Evolutionary conservation across 805 yeast genomes (phyloP).

Genomic region (Wickerhamomyces xylosicus): DNA sequence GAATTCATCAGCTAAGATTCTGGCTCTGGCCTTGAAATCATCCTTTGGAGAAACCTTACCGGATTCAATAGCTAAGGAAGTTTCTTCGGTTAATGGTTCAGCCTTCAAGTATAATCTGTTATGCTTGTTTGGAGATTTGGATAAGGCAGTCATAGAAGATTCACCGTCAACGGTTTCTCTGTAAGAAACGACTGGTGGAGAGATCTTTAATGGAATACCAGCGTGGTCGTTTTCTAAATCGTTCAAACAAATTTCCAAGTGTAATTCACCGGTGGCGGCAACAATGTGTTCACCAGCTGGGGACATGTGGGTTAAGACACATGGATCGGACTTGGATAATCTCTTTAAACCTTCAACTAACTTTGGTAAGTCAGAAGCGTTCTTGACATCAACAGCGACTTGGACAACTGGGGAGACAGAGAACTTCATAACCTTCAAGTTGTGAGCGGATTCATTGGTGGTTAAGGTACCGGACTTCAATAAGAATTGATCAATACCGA

Average conservation of each 20-base stretch:
- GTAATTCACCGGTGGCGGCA: slow-evolving; percentile 99
- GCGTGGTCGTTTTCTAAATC: slow-evolving; percentile 99
- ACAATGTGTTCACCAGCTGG: slow-evolving; percentile 99
- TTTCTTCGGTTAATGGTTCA: slow-evolving; percentile 92
- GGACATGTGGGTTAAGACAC: slow-evolving; percentile 81
- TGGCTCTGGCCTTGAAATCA: slow-evolving; percentile 98
- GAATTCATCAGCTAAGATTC: slow-evolving; percentile 96
- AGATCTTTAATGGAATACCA: slow-evolving; percentile 95
- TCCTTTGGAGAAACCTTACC: slow-evolving; percentile 93
- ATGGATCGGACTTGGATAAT: slow-evolving; percentile 98
- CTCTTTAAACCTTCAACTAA: slow-evolving; percentile 99
- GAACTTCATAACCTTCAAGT: slow-evolving; percentile 99
- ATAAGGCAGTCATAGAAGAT: slow-evolving; percentile 92
- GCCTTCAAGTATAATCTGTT: slow-evolving; percentile 99
- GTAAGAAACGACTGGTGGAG: slow-evolving; percentile 97
- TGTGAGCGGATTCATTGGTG: slow-evolving; percentile 94
- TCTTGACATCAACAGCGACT: slow-evolving; percentile 99
- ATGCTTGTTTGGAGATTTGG: slow-evolving; percentile 99
- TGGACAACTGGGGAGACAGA: slow-evolving; percentile 99
- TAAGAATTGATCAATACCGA: slow-evolving; percentile 99
- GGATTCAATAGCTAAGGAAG: slow-evolving; percentile 79
- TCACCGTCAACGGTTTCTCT: slow-evolving; percentile 95
- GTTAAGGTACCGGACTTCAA: slow-evolving; percentile 99
- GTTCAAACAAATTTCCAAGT: slow-evolving; percentile 92
- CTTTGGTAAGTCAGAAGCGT: slow-evolving; percentile 98